Evolutionary conservation across 179 eudicot species (phyloP).

Genomic region (Corrigiola litoralis): DNA sequence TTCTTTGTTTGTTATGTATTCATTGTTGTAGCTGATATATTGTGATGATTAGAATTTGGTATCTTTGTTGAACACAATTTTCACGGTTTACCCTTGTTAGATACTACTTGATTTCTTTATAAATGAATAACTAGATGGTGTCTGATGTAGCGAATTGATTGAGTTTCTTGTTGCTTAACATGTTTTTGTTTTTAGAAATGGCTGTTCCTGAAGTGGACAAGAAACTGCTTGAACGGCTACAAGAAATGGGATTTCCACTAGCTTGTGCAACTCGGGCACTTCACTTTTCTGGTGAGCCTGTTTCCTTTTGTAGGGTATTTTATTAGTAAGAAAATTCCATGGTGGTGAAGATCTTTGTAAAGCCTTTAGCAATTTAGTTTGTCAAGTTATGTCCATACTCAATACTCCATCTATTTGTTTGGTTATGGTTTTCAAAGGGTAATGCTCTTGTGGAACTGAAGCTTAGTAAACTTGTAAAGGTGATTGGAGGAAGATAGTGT

Average conservation of each 20-base stretch:
- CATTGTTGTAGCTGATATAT: not conserved
- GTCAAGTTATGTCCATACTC: too few species aligned
- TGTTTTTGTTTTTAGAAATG: conserved; percentile 37
- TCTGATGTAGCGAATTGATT: not conserved
- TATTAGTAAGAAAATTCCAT: too few species aligned
- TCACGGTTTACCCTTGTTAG: not conserved
- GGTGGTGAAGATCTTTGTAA: too few species aligned
- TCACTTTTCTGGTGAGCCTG: conserved; percentile 49
- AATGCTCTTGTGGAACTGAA: not conserved
- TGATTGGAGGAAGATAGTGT: too few species aligned
- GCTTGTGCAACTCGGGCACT: conserved; percentile 57
- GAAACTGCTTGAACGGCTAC: conserved; percentile 42
- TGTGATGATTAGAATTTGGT: not conserved
- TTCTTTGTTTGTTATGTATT: not conserved
- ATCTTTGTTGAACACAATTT: not conserved
- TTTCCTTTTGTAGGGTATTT: not conserved
- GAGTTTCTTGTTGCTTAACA: not conserved
- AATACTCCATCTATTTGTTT: too few species aligned
- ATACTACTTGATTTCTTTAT: not conserved
- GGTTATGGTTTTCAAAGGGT: not conserved
- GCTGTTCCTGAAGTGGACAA: conserved; percentile 56
- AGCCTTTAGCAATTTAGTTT: too few species aligned
- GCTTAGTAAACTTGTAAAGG: too few species aligned
- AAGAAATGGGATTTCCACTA: conserved; percentile 62
- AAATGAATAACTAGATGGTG: not conserved